Conservation (phyloP, 2,329 filamentous ascomycete genomes). For the Plectosphaerella sp. region DNA sequence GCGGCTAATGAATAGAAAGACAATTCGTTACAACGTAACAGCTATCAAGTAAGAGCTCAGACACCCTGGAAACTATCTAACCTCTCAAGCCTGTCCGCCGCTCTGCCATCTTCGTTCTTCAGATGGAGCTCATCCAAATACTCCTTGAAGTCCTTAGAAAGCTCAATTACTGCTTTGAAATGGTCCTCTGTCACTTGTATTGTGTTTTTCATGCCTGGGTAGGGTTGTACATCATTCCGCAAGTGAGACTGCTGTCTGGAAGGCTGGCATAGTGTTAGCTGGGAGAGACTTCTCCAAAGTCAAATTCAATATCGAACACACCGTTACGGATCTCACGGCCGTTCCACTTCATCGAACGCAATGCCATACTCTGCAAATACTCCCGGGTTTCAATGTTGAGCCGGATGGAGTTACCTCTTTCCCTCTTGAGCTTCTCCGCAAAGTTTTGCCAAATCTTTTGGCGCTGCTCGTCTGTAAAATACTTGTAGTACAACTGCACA, state of each 20-base stretch:
- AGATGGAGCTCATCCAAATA: slow-evolving; percentile 9
- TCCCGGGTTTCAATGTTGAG: slow-evolving; percentile 14
- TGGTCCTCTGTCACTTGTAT: slow-evolving; percentile 15
- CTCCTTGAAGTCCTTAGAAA: slow-evolving; percentile 16
- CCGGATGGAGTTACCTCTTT: slow-evolving; percentile 16
- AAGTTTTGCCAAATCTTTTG: slow-evolving; percentile 21
- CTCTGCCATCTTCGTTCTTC: background rate
- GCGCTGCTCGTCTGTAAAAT: slow-evolving; percentile 19
- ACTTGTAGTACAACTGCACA: slow-evolving; percentile 19
- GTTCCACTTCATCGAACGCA: slow-evolving; percentile 17
- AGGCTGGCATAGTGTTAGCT: slow-evolving; percentile 6
- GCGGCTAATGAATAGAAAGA: too few species aligned
- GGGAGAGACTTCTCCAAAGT: background rate
- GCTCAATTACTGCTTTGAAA: slow-evolving; percentile 15
- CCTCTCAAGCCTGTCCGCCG: background rate
- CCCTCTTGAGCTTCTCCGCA: slow-evolving; percentile 19
- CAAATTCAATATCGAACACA: background rate
- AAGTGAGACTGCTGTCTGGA: slow-evolving; percentile 26
- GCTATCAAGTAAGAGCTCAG: too few species aligned
- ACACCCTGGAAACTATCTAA: too few species aligned
- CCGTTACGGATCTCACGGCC: slow-evolving; percentile 21
- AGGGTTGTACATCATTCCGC: slow-evolving; percentile 14
- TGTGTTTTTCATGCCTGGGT: slow-evolving; percentile 9
- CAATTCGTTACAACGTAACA: too few species aligned
- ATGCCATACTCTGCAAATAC: slow-evolving; percentile 11